phyloP scores from a whole-genome alignment of 352 stramenopile genomes.

The Phytophthora fragariae region DNA sequence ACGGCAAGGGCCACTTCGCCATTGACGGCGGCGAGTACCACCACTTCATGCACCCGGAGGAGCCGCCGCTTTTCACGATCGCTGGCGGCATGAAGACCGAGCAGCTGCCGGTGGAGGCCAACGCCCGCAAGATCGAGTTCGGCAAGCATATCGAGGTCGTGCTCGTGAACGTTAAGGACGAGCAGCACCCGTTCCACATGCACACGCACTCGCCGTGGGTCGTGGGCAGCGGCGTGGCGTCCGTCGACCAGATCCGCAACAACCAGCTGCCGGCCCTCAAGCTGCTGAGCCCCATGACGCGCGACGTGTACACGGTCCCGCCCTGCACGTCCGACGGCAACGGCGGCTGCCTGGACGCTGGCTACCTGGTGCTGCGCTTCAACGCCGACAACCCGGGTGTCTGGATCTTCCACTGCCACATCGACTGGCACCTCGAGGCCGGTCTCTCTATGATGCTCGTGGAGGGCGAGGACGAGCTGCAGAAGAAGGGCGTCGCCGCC shows the following conservation, averaged over 20 bases:
- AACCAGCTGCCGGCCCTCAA: constrained; percentile 1
- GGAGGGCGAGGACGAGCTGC: constrained; percentile 29
- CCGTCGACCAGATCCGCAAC: constrained; percentile 28
- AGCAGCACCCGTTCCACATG: constrained; percentile 53
- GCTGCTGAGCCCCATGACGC: constrained; percentile 16
- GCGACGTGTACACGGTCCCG: constrained; percentile 41
- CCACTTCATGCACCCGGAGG: constrained; percentile 27
- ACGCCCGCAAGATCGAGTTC: constrained; percentile 30
- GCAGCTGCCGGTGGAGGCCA: constrained; percentile 23
- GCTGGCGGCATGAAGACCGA: constrained; percentile 30
- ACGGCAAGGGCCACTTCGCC: constrained; percentile 27
- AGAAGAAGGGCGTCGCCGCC: constrained; percentile 11
- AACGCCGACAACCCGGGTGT: constrained; percentile 41
- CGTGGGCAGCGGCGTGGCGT: constrained; percentile 36
- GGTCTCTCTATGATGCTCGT: constrained; percentile 40
- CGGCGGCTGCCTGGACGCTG: constrained; percentile 27
- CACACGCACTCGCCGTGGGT: constrained; percentile 47
- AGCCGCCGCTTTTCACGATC: constrained; percentile 37
- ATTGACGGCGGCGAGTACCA: constrained; percentile 36
- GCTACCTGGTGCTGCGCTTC: constrained; percentile 44
- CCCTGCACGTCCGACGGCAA: constrained; percentile 28
- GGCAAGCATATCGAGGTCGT: constrained; percentile 45
- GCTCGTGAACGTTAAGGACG: constrained; percentile 41
- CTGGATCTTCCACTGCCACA: constrained; percentile 54
- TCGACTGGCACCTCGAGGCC: constrained; percentile 42